phyloP scores from a whole-genome alignment of 306 rosid species.

The Quercus ilex region DNA sequence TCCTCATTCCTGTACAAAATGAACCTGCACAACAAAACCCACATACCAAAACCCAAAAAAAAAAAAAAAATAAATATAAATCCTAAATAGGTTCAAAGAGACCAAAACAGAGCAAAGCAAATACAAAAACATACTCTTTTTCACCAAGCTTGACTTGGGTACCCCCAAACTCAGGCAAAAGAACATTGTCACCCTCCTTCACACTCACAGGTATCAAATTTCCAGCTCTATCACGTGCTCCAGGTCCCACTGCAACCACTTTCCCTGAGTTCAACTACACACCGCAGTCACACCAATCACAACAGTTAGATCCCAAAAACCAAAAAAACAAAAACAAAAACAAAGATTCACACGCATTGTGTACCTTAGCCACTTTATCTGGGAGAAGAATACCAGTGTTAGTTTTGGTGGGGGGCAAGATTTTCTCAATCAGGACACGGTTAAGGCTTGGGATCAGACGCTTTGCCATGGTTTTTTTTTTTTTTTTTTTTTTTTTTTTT shows the following conservation, averaged over 20 bases:
- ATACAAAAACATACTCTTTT: conserved; percentile 58
- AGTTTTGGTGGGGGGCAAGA: conserved; percentile 79
- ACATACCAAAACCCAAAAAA: not conserved
- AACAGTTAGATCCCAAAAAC: not conserved
- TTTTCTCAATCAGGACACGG: conserved; percentile 80
- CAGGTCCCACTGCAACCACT: conserved; percentile 88
- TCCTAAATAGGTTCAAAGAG: not conserved
- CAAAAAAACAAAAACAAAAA: not conserved
- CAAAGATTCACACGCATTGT: not conserved
- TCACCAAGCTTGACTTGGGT: conserved; percentile 82
- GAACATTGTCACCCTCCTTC: conserved; percentile 82
- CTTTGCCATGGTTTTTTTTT: conserved; percentile 59
- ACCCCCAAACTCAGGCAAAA: conserved; percentile 90
- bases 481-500: too few relatives aligned
- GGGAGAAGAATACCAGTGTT: conserved; percentile 82
- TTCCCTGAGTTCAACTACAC: conserved; percentile 81
- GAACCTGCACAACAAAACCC: conserved; percentile 47
- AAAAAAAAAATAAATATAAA: not conserved
- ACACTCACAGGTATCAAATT: conserved; percentile 65
- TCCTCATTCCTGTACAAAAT: conserved; percentile 61
- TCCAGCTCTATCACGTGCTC: conserved; percentile 61
- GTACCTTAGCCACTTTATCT: conserved; percentile 74
- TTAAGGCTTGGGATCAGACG: conserved; percentile 76
- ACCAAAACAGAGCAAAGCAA: too few relatives aligned
- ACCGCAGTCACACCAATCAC: not conserved